These are phyloP conservation scores for Colletotrichum cuscutae DNA, from an alignment of 2,329 filamentous ascomycete genomes.

Conservation along the genomic window DNA sequence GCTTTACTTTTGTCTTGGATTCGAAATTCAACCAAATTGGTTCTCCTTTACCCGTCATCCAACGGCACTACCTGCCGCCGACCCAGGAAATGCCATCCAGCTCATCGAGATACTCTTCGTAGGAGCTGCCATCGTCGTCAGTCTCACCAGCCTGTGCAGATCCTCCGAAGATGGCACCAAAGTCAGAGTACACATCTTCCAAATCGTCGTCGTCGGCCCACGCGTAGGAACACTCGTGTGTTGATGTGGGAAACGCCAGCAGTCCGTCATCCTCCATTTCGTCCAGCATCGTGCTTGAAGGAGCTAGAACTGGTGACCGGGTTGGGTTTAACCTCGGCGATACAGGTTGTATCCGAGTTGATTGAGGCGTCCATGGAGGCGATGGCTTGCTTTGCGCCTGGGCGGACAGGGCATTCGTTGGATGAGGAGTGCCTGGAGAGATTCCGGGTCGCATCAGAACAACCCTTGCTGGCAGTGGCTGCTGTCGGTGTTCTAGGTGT, in stretches of 20 bases:
- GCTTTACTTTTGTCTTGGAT: not conserved
- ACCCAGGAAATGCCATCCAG: conserved; percentile 65
- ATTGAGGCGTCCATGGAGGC: not conserved
- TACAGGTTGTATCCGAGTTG: conserved; percentile 6
- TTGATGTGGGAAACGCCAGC: conserved; percentile 58
- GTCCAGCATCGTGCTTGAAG: conserved; percentile 40
- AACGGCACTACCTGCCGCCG: conserved; percentile 11
- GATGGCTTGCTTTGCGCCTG: not conserved
- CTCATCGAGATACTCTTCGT: conserved; percentile 66
- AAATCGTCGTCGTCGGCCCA: conserved; percentile 53
- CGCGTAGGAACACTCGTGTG: conserved; percentile 57
- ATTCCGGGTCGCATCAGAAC: conserved; percentile 17
- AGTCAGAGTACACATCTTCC: conserved; percentile 66
- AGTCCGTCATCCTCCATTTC: conserved; percentile 56
- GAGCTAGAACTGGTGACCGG: conserved; percentile 42
- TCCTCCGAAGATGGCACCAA: conserved; percentile 60
- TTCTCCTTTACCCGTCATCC: not conserved
- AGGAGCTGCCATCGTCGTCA: conserved; percentile 55
- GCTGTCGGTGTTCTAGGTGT: conserved; percentile 13
- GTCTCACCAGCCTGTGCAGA: conserved; percentile 38
- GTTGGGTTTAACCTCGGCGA: conserved; percentile 13
- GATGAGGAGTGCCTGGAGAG: not conserved
- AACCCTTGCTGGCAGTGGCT: conserved; percentile 11
- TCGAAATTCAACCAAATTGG: too few relatives aligned
- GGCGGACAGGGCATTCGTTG: not conserved